These are phyloP conservation scores for Neospermospora avenae DNA, from an alignment of 2,329 filamentous ascomycete species.

Conservation along the genomic window DNA sequence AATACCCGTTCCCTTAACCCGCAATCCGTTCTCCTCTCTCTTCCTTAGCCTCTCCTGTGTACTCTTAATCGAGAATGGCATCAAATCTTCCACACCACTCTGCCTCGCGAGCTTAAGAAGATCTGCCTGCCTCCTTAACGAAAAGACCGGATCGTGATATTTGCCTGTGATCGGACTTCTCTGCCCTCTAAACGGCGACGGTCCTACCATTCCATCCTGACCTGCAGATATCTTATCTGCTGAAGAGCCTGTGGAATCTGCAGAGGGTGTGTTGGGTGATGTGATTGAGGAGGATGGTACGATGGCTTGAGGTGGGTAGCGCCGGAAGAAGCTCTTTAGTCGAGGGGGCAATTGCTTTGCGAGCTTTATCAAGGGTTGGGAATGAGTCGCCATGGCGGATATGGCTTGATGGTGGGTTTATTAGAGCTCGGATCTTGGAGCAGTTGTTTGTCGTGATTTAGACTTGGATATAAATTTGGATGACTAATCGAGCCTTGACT, in stretches of 20 bases:
- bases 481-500: constrained; percentile 10
- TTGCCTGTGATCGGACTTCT: constrained; percentile 75
- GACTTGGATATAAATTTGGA: constrained; percentile 3
- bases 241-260: constrained; percentile 38
- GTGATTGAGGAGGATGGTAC: constrained; percentile 39
- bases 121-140: constrained; percentile 83
- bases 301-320: constrained; percentile 73
- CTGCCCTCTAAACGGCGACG: constrained; percentile 78
- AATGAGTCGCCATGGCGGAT: constrained; percentile 22
- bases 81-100: constrained; percentile 75
- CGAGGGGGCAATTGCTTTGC: constrained; percentile 72
- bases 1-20: constrained; percentile 88
- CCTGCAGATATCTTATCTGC: constrained; percentile 33
- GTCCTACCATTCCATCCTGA: constrained; percentile 35
- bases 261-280: constrained; percentile 16
- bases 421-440: constrained; percentile 4
- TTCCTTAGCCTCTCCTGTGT: constrained; percentile 67
- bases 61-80: constrained; percentile 75
- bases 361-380: constrained; percentile 43
- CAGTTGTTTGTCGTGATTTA: constrained; percentile 5
- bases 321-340: constrained; percentile 82
- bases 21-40: constrained; percentile 73
- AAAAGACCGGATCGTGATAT: constrained; percentile 82
- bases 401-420: constrained; percentile 4
- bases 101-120: constrained; percentile 80